A percentile compares a stretch with the other conserved stretches of the same genome.
Conservation (phyloP, 257 asterid genomes). For the Przewalskia tangutica region DNA sequence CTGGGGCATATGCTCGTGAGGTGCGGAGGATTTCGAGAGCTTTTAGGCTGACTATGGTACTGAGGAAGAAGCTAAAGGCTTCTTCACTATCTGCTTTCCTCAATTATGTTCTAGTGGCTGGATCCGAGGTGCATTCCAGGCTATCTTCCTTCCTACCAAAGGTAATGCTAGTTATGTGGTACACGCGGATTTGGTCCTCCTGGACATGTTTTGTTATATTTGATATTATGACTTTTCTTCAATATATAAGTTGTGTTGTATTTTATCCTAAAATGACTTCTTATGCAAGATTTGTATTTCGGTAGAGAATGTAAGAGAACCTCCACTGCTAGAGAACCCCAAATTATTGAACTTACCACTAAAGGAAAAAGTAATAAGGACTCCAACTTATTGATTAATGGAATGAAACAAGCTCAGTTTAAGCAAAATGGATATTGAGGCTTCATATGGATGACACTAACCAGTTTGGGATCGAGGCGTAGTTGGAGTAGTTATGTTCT, state of each 20-base stretch:
- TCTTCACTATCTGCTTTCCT: constrained; percentile 55
- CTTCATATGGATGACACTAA: not conserved
- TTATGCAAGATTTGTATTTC: not conserved
- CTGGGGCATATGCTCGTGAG: constrained; percentile 72
- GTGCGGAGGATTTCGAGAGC: constrained; percentile 64
- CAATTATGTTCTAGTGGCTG: constrained; percentile 44
- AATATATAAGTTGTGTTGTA: not conserved
- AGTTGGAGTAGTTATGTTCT: not conserved
- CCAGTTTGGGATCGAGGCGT: not conserved
- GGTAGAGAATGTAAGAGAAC: not conserved
- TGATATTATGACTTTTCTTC: not conserved
- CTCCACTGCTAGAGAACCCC: not conserved
- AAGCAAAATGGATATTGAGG: not conserved
- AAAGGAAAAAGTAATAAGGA: not conserved
- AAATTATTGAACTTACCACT: not conserved
- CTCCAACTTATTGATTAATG: not conserved
- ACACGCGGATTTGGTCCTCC: not conserved
- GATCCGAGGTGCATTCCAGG: constrained; percentile 61
- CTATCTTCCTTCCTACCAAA: constrained; percentile 54
- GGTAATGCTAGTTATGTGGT: constrained; percentile 3
- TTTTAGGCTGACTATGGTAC: constrained; percentile 55
- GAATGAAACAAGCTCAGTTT: not conserved
- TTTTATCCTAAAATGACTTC: not conserved
- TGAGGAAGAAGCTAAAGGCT: constrained; percentile 61
- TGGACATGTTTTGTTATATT: not conserved